These are phyloP conservation scores for Colletotrichum echinochloae DNA, from an alignment of 2,329 filamentous ascomycete species.

Conservation along the genomic window DNA sequence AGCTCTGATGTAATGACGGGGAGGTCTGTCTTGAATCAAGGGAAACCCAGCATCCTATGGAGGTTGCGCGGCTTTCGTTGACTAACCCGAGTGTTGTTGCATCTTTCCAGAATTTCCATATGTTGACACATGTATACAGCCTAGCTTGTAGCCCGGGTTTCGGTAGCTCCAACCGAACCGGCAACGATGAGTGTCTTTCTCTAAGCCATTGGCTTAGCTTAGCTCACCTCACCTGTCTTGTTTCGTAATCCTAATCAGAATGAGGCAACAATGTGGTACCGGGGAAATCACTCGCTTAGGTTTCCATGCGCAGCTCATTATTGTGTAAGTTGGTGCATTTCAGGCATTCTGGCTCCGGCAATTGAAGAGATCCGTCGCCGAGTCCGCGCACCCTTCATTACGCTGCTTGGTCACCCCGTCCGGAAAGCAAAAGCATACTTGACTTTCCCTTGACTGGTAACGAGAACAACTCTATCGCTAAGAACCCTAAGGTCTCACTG, in stretches of 20 bases:
- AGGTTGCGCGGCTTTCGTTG: background rate
- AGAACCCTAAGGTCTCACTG: background rate
- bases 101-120: too few species aligned
- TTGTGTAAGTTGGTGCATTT: background rate
- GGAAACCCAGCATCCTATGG: background rate
- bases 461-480: background rate
- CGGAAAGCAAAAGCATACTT: background rate
- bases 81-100: too few species aligned
- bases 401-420: background rate
- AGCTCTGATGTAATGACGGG: background rate
- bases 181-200: background rate
- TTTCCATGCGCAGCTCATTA: background rate
- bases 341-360: background rate
- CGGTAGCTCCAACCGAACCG: background rate
- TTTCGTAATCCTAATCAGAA: background rate
- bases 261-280: background rate
- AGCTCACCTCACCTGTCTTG: background rate
- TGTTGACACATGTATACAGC: background rate
- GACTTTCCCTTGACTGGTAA: background rate
- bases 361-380: background rate
- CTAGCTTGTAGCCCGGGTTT: background rate
- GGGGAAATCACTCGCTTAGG: background rate
- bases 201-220: background rate
- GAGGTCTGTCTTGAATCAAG: background rate
- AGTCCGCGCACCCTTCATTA: background rate